Evolutionary conservation across 306 rosid genomes (phyloP), one percentile per base, ranked within the genome.

Genomic region (Glycyrrhiza uralensis): DNA sequence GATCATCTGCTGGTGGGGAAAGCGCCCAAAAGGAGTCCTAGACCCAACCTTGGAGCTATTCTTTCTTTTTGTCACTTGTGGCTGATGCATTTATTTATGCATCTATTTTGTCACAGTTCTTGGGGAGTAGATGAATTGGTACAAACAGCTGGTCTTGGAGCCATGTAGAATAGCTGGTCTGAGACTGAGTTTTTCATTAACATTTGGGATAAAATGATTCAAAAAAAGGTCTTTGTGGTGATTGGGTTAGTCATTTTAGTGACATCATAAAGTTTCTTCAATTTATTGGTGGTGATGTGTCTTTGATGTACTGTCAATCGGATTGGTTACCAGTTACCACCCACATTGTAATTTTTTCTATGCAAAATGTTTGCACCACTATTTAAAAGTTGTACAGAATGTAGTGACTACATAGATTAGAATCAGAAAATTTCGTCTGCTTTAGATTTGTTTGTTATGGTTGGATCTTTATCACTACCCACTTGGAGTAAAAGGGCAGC

Each of bases 21-120:
- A 82, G 30, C 79, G 8, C 60, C 39, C 93, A 80, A 44, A 89
- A 87, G 88, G 97, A 92, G 76, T 29, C 82, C 29, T 91, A 89
- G 79, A 47, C 50, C 35, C 72, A 26, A 23, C 59, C 23, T 11
- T 22, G 58, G 76, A 81, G 79, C 42, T 33, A 60, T 47, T 68
- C 56, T 72, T 76, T 72, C 5, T 50, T 62, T 56, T 50, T 66
- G 61, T 72, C 79, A 67, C 70, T 28, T 62, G 74, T 52, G 47
- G 70, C 61, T 52, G 66, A 57, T 39, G 60, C 79, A 76, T 55
- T 60, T 22, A n/a, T 28, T 64, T 52, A 63, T 47, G 67, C 79
- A 30, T 33, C 79, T 54, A 24, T 52, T 56, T 66, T 39, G 52
- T 70, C 76, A 52, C 42, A 42, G 66, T 44, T 70, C 23, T 18